phyloP scores from a whole-genome alignment of 2,329 filamentous ascomycete species.

The Ceratocystis destructans region DNA sequence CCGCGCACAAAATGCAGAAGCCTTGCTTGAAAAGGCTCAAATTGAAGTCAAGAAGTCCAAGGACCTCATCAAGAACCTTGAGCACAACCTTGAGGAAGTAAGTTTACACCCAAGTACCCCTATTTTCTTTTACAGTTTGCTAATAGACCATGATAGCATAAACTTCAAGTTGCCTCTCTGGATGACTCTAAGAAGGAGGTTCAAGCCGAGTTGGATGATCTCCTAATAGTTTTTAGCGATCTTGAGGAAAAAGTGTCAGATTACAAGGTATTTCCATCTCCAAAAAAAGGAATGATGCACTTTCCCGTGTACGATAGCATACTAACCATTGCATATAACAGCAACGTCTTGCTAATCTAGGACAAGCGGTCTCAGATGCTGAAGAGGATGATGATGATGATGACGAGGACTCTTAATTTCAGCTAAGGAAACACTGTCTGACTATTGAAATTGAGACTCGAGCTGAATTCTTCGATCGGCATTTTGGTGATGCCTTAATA shows the following conservation, averaged over 20 bases:
- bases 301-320: background rate
- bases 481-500: background rate
- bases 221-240: conserved; percentile 69
- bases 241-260: conserved; percentile 61
- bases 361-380: conserved; percentile 60
- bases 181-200: conserved; percentile 47
- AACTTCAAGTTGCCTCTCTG: conserved; percentile 23
- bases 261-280: conserved; percentile 49
- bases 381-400: conserved; percentile 51
- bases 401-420: conserved; percentile 36
- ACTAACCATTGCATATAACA: conserved; percentile 23
- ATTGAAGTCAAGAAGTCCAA: conserved; percentile 1
- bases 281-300: background rate
- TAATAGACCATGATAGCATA: conserved; percentile 10
- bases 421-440: too few relatives aligned
- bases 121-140: background rate
- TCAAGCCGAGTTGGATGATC: conserved; percentile 65
- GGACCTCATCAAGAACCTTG: conserved; percentile 25
- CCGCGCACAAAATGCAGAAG: conserved; percentile 10
- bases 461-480: background rate
- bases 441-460: background rate
- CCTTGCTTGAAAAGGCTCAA: background rate
- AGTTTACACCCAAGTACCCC: background rate
- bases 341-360: conserved; percentile 49
- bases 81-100: conserved; percentile 23